Conservation (phyloP, 2,329 filamentous ascomycete genomes). For the Rhexocercosporidium sp. region DNA sequence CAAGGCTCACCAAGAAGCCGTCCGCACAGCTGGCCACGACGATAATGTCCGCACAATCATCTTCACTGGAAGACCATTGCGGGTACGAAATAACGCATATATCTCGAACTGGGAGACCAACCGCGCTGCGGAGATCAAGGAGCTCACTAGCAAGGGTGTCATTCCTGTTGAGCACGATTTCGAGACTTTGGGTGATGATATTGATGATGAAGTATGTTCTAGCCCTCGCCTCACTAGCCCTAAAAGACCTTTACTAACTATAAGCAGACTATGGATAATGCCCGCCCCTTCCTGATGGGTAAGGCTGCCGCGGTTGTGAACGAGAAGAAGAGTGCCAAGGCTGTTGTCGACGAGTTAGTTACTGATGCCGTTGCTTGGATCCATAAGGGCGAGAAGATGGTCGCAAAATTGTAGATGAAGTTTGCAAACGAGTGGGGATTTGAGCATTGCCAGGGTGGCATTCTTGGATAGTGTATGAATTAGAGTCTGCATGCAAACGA, state of each 20-base stretch:
- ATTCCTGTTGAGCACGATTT: slow-evolving; percentile 95
- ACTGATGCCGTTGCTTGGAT: slow-evolving; percentile 76
- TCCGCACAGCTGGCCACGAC: slow-evolving; percentile 88
- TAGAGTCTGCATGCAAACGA: slow-evolving; percentile 12
- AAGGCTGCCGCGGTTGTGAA: slow-evolving; percentile 94
- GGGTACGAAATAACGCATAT: slow-evolving; percentile 92
- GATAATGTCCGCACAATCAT: slow-evolving; percentile 98
- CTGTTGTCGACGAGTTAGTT: slow-evolving; percentile 93
- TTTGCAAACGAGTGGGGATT: not conserved
- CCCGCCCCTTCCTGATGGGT: slow-evolving; percentile 92
- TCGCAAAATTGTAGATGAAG: slow-evolving; percentile 67
- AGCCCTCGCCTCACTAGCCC: not conserved
- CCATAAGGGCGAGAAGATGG: slow-evolving; percentile 69
- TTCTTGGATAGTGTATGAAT: slow-evolving; percentile 24
- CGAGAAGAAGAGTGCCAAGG: slow-evolving; percentile 90
- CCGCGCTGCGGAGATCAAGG: slow-evolving; percentile 86
- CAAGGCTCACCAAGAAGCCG: slow-evolving; percentile 92
- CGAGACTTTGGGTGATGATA: slow-evolving; percentile 74
- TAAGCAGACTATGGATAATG: slow-evolving; percentile 76
- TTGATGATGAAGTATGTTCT: slow-evolving; percentile 60
- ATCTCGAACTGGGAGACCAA: slow-evolving; percentile 97
- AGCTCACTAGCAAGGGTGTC: slow-evolving; percentile 84
- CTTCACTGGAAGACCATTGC: slow-evolving; percentile 94
- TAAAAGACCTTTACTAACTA: slow-evolving; percentile 42
- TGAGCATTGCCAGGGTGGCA: not conserved